Evolutionary conservation across 148 eudicot species (phyloP).

Genomic region (Diospyros lotus): DNA sequence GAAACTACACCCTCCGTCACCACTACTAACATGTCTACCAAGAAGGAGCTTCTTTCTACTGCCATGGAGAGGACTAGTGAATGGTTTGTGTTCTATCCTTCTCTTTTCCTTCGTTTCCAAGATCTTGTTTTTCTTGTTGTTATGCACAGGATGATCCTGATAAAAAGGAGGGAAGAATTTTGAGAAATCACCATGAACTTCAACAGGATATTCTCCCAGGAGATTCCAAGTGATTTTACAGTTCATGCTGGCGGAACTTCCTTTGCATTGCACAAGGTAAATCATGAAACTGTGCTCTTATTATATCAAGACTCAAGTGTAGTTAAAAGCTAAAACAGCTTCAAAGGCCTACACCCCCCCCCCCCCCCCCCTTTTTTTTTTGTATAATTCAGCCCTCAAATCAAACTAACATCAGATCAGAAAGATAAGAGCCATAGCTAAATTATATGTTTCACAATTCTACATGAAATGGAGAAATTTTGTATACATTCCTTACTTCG

Average conservation of each 20-base stretch:
- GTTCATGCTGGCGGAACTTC: conserved; percentile 63
- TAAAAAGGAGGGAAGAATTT: not conserved
- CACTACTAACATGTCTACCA: conserved; percentile 36
- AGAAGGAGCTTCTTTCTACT: conserved; percentile 63
- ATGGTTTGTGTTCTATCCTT: conserved; percentile 49
- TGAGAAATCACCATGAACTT: not conserved
- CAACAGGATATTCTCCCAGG: conserved; percentile 87
- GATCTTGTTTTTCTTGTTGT: not conserved
- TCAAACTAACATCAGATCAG: not conserved
- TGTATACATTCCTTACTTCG: conserved; percentile 4
- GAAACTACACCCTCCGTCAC: conserved; percentile 21
- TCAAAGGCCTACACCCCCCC: not conserved
- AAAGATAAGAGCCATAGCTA: no score
- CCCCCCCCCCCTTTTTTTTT: not conserved
- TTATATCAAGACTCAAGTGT: not conserved
- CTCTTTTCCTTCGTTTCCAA: not conserved
- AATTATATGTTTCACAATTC: no score
- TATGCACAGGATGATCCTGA: not conserved
- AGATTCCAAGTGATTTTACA: conserved; percentile 80
- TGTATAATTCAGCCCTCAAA: not conserved
- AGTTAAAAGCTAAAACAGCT: not conserved
- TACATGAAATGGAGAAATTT: not conserved
- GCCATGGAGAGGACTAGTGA: conserved; percentile 87
- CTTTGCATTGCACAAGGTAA: conserved; percentile 86
- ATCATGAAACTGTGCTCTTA: not conserved